Evolutionary conservation across 2,329 filamentous ascomycete species (phyloP).

Genomic region (Trichoderma semiorbis): DNA sequence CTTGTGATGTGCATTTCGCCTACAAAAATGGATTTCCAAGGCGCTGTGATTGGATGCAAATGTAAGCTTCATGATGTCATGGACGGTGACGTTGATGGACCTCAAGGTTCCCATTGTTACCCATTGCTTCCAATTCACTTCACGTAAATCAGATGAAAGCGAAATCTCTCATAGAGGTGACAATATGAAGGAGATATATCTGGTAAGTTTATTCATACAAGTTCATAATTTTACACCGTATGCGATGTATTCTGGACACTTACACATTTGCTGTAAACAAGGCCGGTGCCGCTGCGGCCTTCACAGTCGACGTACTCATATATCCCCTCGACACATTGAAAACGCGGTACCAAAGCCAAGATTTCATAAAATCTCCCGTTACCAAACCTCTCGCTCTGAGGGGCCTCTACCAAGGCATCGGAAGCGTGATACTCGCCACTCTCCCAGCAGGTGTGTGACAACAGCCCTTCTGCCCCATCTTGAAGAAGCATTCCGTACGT

Average conservation of each 20-base stretch:
- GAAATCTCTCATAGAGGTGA: no score
- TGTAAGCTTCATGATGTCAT: conserved; percentile 9
- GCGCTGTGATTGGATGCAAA: neutral
- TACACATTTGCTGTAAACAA: conserved; percentile 32
- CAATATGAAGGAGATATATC: conserved; percentile 30
- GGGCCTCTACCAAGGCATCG: conserved; percentile 83
- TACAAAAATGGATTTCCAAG: neutral
- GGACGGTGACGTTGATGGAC: neutral
- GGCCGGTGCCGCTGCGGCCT: conserved; percentile 82
- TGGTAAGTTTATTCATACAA: conserved; percentile 22
- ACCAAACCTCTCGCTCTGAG: conserved; percentile 55
- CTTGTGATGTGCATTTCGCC: neutral
- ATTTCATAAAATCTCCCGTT: conserved; percentile 61
- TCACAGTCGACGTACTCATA: conserved; percentile 79
- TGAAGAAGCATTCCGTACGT: no score
- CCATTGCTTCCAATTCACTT: neutral
- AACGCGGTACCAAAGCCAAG: conserved; percentile 75
- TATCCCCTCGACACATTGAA: conserved; percentile 90
- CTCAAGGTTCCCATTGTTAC: neutral
- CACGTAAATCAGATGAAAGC: no score
- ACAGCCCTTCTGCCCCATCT: no score
- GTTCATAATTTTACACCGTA: accelerated
- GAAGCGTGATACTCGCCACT: conserved; percentile 79
- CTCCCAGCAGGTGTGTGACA: conserved; percentile 68
- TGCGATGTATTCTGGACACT: neutral